phyloP scores from a whole-genome alignment of 176 grass and related monocot species.

The Avena eriantha region DNA sequence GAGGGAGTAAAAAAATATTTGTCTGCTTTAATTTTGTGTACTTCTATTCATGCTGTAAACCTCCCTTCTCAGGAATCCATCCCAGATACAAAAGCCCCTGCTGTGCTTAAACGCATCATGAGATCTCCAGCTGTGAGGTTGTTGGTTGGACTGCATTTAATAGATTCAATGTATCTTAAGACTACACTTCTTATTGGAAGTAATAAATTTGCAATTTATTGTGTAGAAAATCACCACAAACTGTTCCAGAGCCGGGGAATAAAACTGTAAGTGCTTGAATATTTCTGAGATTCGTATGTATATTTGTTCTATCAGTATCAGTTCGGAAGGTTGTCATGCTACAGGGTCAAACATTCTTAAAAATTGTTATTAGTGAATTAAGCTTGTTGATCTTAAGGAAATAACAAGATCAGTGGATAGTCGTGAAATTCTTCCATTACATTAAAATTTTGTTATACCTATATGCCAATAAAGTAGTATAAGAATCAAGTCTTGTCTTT shows the following conservation, averaged over 20 bases:
- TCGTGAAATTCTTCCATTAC: slow-evolving; percentile 19
- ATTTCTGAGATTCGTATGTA: slow-evolving; percentile 19
- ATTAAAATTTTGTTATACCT: slow-evolving; percentile 21
- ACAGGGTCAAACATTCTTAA: slow-evolving; percentile 11
- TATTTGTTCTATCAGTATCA: slow-evolving; percentile 20
- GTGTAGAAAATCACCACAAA: slow-evolving; percentile 76
- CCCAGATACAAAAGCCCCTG: slow-evolving; percentile 50
- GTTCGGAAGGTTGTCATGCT: slow-evolving; percentile 11
- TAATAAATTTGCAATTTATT: slow-evolving; percentile 45
- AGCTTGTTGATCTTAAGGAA: not conserved
- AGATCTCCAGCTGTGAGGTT: slow-evolving; percentile 57
- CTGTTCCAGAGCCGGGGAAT: slow-evolving; percentile 36
- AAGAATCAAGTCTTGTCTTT: slow-evolving; percentile 26
- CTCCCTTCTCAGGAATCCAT: slow-evolving; percentile 55
- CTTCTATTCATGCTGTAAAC: slow-evolving; percentile 35
- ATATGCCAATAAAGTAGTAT: slow-evolving; percentile 3
- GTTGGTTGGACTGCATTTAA: slow-evolving; percentile 39
- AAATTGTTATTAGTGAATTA: not conserved
- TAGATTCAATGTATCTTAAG: slow-evolving; percentile 7
- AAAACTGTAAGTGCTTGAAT: slow-evolving; percentile 50
- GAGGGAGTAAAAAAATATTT: slow-evolving; percentile 1
- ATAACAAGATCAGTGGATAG: not conserved
- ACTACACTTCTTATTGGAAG: slow-evolving; percentile 22
- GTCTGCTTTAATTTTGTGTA: slow-evolving; percentile 15
- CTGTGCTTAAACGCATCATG: slow-evolving; percentile 54